Evolutionary conservation across 2,329 filamentous ascomycete species (phyloP), one percentile per base, ranked within the genome.

Genomic region (Penicillium sp.): DNA sequence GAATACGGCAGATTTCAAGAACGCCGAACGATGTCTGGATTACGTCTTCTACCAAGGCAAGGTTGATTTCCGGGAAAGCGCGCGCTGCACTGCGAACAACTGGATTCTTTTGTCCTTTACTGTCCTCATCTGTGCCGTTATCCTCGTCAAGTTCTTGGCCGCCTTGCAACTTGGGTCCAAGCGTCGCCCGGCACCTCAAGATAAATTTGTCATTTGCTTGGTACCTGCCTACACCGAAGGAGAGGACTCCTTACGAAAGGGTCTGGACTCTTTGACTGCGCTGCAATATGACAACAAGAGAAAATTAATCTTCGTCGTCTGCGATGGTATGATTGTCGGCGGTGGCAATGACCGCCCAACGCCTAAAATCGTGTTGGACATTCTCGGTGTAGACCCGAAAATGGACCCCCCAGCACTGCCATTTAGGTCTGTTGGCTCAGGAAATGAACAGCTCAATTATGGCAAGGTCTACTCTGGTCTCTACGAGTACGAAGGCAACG

Each of bases 291-390:
- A 98, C 57, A 90, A 98, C 62, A 98, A 98, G 72, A 86, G 92
- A 58, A 98, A 98, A 72, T 75, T 98, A 9, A 73, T 98, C 16
- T 80, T 95, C 50, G 75, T 98, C 45, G 74, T 98, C 48, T 98
- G 92, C 57, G 92, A 98, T 59, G 92, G 92, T 67, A 96, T 98
- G 90, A 98, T 98, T 71, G 93, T 98, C 50, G 92, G 92, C 56
- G 89, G 95, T 69, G 92, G 92, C 58, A 98, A 98, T 66, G 92
- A 98, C 62, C 79, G 88, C 45, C 87, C 92, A 5, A 98, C 92
- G 0, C 92, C 92, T 29, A 81, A 89, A 45, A 98, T 98, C 51
- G 89, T 98, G 15, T 75, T 98, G 37, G 92, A 98, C 59, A 95
- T 98, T 55, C 81, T 98, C 9, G 92, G 92, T 22, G 92, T 98